Conservation (phyloP, 2,329 filamentous ascomycete species). For the Cladobotryum mycophilum region DNA sequence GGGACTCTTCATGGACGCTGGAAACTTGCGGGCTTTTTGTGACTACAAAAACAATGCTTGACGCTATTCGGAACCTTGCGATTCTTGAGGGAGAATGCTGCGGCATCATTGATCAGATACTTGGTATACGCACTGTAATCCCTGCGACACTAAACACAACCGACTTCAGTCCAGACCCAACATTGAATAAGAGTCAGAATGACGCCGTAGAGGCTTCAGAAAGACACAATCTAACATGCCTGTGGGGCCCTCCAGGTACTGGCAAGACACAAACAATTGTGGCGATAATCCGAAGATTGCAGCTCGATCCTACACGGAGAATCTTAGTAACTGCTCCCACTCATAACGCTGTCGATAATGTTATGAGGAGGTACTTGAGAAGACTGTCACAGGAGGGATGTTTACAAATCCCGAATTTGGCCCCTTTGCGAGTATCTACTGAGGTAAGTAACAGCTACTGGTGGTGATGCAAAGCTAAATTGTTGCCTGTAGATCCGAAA, state of each 20-base stretch:
- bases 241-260: conserved; percentile 41
- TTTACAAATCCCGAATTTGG: neutral
- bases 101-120: conserved; percentile 20
- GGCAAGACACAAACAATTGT: conserved; percentile 39
- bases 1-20: conserved; percentile 31
- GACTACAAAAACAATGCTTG: conserved; percentile 33
- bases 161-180: neutral
- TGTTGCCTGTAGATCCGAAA: conserved; percentile 22
- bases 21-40: conserved; percentile 34
- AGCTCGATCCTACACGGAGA: conserved; percentile 18
- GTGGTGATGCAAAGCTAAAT: neutral
- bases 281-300: conserved; percentile 29
- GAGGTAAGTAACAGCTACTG: conserved; percentile 6
- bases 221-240: conserved; percentile 27
- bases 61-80: conserved; percentile 29
- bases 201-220: conserved; percentile 18
- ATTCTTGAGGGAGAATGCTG: conserved; percentile 25
- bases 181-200: conserved; percentile 16
- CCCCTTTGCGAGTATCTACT: conserved; percentile 12
- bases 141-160: neutral
- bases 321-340: conserved; percentile 37
- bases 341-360: conserved; percentile 40
- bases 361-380: conserved; percentile 30
- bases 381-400: neutral
- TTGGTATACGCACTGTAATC: neutral